Evolutionary conservation across 257 asterid genomes (phyloP).

Genomic region (Solanum microdontum): DNA sequence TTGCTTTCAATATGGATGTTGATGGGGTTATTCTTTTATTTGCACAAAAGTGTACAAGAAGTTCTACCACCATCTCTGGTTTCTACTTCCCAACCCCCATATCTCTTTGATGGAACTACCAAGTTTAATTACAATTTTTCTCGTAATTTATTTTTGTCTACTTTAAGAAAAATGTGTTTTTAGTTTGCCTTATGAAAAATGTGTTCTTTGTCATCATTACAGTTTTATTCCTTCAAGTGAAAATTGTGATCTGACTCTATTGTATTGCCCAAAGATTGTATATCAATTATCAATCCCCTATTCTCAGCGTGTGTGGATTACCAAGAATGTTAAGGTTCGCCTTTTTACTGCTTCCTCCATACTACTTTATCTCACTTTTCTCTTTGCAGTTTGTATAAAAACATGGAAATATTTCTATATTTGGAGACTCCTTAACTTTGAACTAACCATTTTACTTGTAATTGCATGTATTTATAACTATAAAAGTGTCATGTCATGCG

Average conservation of each 20-base stretch:
- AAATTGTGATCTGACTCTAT: not conserved
- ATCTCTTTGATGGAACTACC: constrained; percentile 57
- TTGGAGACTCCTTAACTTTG: not conserved
- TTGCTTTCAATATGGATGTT: not conserved
- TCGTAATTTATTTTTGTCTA: no score
- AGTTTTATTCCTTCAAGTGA: not conserved
- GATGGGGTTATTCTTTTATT: not conserved
- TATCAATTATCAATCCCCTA: constrained; percentile 37
- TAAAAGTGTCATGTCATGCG: not conserved
- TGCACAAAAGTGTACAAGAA: constrained; percentile 28
- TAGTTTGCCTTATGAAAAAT: not conserved
- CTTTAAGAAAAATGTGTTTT: no score
- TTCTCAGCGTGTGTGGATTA: constrained; percentile 69
- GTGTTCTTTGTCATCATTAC: not conserved
- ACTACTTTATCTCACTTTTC: not conserved
- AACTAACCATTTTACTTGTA: not conserved
- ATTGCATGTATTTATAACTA: not conserved
- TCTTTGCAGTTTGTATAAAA: not conserved
- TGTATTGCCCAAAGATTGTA: constrained; percentile 42
- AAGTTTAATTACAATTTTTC: constrained; percentile 15
- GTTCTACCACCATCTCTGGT: constrained; percentile 45
- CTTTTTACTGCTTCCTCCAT: not conserved
- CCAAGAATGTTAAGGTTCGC: constrained; percentile 56
- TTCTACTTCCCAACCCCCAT: constrained; percentile 49
- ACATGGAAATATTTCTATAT: not conserved